Conservation (phyloP, 768 basidiomycete species). For the Brasilioporus rufonigricans region DNA sequence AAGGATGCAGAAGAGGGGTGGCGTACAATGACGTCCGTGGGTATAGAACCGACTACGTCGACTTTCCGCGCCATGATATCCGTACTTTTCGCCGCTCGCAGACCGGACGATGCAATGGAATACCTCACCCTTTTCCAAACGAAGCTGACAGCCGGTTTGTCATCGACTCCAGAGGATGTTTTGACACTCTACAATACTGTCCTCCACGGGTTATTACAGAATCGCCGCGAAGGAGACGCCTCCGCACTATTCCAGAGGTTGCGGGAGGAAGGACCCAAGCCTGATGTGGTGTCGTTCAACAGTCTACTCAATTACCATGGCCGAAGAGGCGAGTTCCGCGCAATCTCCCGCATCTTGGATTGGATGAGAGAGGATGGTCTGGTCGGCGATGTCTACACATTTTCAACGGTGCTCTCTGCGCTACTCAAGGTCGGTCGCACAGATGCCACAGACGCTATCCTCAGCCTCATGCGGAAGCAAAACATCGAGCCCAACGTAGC, state of each 20-base stretch:
- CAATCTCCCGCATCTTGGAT: conserved; percentile 55
- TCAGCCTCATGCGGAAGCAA: conserved; percentile 74
- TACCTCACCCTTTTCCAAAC: conserved; percentile 51
- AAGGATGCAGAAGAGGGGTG: conserved; percentile 59
- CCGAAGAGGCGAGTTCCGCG: conserved; percentile 59
- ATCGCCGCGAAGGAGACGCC: conserved; percentile 40
- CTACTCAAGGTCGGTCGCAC: conserved; percentile 64
- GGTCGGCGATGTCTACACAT: conserved; percentile 78
- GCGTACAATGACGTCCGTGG: conserved; percentile 57
- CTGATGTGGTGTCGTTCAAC: conserved; percentile 79
- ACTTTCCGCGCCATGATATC: conserved; percentile 71
- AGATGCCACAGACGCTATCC: conserved; percentile 62
- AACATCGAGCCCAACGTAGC: conserved; percentile 72
- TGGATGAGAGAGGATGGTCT: conserved; percentile 54
- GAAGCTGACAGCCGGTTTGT: conserved; percentile 14
- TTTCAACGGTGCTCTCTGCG: conserved; percentile 80
- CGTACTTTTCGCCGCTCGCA: conserved; percentile 52
- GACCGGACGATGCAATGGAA: conserved; percentile 48
- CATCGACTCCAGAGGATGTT: conserved; percentile 28
- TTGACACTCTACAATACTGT: conserved; percentile 71
- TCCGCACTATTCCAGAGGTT: conserved; percentile 43
- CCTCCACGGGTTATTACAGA: conserved; percentile 60
- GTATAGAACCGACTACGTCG: conserved; percentile 56
- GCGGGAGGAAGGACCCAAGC: conserved; percentile 51
- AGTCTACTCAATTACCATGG: conserved; percentile 70